Evolutionary conservation across 345 rosid species (phyloP), one percentile per base, ranked within the genome.

Genomic region (Jatropha curcas): DNA sequence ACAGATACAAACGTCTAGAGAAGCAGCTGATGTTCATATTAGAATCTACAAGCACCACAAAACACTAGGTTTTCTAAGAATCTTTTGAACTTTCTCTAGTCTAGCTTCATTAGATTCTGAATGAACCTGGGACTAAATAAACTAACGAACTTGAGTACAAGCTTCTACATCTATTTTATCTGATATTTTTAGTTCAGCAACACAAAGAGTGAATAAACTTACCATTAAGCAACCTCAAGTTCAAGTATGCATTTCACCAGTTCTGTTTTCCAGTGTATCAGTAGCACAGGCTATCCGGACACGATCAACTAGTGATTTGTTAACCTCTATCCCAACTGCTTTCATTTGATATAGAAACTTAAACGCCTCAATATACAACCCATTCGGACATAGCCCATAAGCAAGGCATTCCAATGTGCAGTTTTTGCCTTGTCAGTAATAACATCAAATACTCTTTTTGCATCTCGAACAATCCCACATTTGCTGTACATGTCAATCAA

Each of bases 261-360:
- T 48, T 20, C 9, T 63, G 41, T 33, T 70, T 52, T 13, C 60
- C 46, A 56, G 51, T 22, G 67, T 24, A 22, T 5, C 55, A 56
- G 74, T 64, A 69, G 73, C 75, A n/a, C 85, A 83, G 55, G 79
- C 82, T 14, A 81, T 65, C 53, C 83, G 71, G 25, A 81, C 85
- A 51, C 74, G 81, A 67, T 80, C 61, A 8, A 87, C 39, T 28
- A 84, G 75, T 65, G 73, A 60, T 60, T 88, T 84, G 2, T 78
- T 73, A 53, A 81, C 80, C 58, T 73, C 68, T 14, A 88, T 37
- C 43, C 87, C 86, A 72, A 76, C 76, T 14, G 83, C 89, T 80
- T 86, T 86, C 93, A 92, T 92, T 76, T 74, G 64, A 85, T 86
- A 86, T 61, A 92, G 74, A 81, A 87, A 81, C 82, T 92, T 88